Evolutionary conservation across 2,329 filamentous ascomycete genomes (phyloP), one percentile per base, ranked within the genome.

Genomic region (Reticulascus tulasneorum): DNA sequence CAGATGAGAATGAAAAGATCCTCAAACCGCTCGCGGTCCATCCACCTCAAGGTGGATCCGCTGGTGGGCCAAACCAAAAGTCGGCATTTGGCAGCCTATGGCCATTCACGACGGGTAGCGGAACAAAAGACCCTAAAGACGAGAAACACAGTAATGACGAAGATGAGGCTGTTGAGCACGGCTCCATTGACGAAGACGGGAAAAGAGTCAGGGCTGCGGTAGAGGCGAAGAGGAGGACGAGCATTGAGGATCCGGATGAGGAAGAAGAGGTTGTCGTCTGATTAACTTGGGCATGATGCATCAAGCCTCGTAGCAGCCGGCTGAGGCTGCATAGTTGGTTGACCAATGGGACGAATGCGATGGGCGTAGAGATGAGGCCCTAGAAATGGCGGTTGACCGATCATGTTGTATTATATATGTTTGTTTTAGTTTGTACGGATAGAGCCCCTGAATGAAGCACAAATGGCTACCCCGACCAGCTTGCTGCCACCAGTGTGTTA

Each of bases 201-300:
- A 58, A 63, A 40, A 63, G 55, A 42, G 63, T 71, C 12, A 59
- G 61, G 42, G 53, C 61, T 7, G 69, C 72, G 1, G 62, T 74
- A 6, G 73, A 77, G 52, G 75, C 75, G 3, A 64, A 64, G 47
- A 60, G 67, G 35, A 59, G 75, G 46, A 78, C 72, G 23, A 79
- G 73, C 52, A 75, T 79, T 32, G 75, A 79, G 53, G 75, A 78
- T 37, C 69, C 73, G 7, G 75, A 79, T 38, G 74, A 73, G 23
- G 71, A 73, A 10, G 69, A 71, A 42, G 62, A 66, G 30, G 67
- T 69, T 21, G 53, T 66, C 16, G 40, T 42, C n/a, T n/a, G n/a
- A n/a, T n/a, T n/a, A n/a, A n/a, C n/a, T n/a, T n/a, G n/a, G n/a
- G 24, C 29, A 43, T 34, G 44, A 47, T 26, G 37, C 42, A 19